Evolutionary conservation across 2,329 filamentous ascomycete genomes (phyloP), one percentile per base, ranked within the genome.

Genomic region (Aspergillus sp.): DNA sequence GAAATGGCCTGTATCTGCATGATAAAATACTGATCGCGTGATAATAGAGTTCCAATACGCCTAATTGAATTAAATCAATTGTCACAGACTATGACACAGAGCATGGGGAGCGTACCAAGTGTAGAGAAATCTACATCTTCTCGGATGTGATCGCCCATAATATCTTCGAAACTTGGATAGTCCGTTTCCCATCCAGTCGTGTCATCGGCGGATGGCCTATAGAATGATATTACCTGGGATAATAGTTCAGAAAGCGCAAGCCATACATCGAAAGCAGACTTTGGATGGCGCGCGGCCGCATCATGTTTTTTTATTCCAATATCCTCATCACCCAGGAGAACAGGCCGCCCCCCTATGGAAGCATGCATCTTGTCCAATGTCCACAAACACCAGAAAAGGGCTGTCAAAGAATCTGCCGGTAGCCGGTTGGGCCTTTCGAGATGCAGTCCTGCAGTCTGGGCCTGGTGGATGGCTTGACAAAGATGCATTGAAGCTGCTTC

Each of bases 11-110:
- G 41, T 80, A 80, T 42, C 82, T 81, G 67, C 83, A 82, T 3
- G 82, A 83, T 2, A 83, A 73, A 64, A 86, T 84, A 37, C 80
- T 81, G 51, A 83, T 80, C 20, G 80, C 78, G 63, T 85, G 80
- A 58, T 85, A 84, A 66, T 81, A 84, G 2, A 85, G 68, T 56
- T 85, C 83, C 7, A 85, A 69, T 5, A 83, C 74, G 13, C 76
- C 79, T 80, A 50, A 9, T 24, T 30, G 8, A 34, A 20, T 54
- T 61, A 53, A 54, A 54, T 44, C 12, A 53, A 33, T 6, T 37
- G 24, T n/a, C 1, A 24, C 19, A 19, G 54, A 47, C 33, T 12
- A 44, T 24, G 37, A 20, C 3, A 4, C 11, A 15, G 11, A 15
- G 40, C 20, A 41, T 12, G 11, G 15, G 8, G 42, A 53, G 48